Base-by-base conservation (phyloP, 1,284 basidiomycete species). In the Tilletia horrida region DNA sequence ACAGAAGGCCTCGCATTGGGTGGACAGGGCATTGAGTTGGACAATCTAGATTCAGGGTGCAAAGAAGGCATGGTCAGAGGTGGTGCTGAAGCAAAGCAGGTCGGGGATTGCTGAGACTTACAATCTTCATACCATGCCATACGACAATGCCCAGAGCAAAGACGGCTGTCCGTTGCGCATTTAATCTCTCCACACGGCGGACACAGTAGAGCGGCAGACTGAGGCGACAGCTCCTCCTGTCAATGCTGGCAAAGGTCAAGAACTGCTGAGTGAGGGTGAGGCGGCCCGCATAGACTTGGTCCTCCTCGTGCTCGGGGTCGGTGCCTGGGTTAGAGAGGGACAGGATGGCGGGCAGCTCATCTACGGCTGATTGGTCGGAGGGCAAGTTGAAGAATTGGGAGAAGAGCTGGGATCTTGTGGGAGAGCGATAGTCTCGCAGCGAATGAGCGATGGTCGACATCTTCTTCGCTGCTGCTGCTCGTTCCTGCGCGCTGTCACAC, bases 1-100 rank as follows among this genome's bases (percentile, higher is more conserved):
- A 77, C 95, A 97, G 84, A 98, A 99, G 43, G 90, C 86, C 77
- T 98, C 95, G 55, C 95, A 96, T 0, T 92, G 93, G 8, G 93
- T 92, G 42, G 94, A 87, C n/a, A 98, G 86, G 0, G 93, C 93
- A 8, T 96, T 97, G 67, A 98, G 85, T 84, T 98, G 95, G 1
- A 98, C 87, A 73, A 97, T 90, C 93, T 96, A 69, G 4, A 29
- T 13, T 14, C 7, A 4, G 35, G 29, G 31, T 40, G 40, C 44
- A 42, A 23, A 40, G 29, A 65, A 29, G 18, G 29, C 11, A 11
- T 29, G 21, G 42, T 27, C 27, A 25, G 9, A 7, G 25, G 9
- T 6, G n/a, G n/a, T n/a, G n/a, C n/a, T n/a, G n/a, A n/a, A n/a
- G n/a, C n/a, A n/a, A n/a, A n/a, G n/a, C n/a, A 18, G 52, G 29